Base-by-base conservation (phyloP, 2,329 filamentous ascomycete genomes). In the Pseudogymnoascus sp. region DNA sequence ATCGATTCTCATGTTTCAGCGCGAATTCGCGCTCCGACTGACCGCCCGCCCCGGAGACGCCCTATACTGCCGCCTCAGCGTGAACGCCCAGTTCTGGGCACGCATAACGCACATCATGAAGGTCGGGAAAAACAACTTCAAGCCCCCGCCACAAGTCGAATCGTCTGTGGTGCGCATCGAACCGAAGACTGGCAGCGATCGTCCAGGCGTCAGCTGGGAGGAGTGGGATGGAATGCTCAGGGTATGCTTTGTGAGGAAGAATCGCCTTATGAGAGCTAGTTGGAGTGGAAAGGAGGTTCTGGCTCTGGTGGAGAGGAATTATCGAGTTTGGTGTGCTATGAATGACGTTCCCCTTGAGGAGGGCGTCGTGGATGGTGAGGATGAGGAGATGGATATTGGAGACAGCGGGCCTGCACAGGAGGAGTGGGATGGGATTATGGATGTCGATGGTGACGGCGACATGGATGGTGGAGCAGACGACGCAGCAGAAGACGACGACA, bases 71-170 rank as follows among this genome's bases (percentile, higher is more conserved):
- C 84, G 95, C n/a, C 81, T 97, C 26, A 90, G 86, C 1, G 93
- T 96, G 64, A 97, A 97, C 71, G 91, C 90, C 16, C 93, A 97
- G 74, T 96, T 97, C 82, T 97, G 90, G 85, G 85, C 88, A 7
- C 87, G 86, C 70, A 85, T 88, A 61, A 81, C 79, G 23, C 83
- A 83, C 69, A 86, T 96, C 69, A 91, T 96, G 87, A 96, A 96
- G 78, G 93, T 97, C 54, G 92, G 93, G 68, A 90, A 88, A 77
- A 95, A 96, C 77, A 97, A 97, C 79, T 99, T 97, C 83, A 91
- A 91, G 66, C 95, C 95, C 0, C 93, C 95, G 0, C 95, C 95
- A 7, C 85, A 91, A 72, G 95, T 99, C 64, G 95, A 99, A 76
- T 91, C 86, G 6, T 93, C 89, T 64, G 93, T 97, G 5, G 92